Evolutionary conservation across 306 rosid species (phyloP).

Genomic region (Spatholobus suberectus): DNA sequence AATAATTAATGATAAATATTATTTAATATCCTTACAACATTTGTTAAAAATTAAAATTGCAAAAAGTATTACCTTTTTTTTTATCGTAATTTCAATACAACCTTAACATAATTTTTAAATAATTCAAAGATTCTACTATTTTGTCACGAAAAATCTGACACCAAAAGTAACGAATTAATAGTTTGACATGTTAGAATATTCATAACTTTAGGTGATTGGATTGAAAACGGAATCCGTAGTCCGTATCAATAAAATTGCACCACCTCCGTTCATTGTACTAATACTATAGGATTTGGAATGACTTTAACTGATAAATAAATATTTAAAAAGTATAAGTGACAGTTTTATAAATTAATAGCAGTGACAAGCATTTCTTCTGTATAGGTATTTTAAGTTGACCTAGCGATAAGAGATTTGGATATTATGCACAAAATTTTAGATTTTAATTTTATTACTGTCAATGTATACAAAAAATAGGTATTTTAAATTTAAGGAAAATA

Average conservation of each 20-base stretch:
- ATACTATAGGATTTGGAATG: neutral
- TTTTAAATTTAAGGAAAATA: too few species aligned
- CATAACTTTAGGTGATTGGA: neutral
- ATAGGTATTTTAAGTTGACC: neutral
- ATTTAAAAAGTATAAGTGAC: neutral
- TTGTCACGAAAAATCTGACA: neutral
- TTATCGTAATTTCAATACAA: neutral
- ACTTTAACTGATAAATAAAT: neutral
- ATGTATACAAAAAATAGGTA: too few species aligned
- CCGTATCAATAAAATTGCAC: neutral
- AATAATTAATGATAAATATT: too few species aligned
- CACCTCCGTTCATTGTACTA: neutral
- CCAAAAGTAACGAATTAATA: neutral
- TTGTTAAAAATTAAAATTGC: too few species aligned
- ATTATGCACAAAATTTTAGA: too few species aligned
- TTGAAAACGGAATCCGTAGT: neutral
- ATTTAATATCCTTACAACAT: too few species aligned
- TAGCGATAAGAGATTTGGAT: too few species aligned
- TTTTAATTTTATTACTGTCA: too few species aligned
- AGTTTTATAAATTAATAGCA: neutral
- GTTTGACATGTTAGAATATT: neutral
- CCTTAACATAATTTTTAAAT: neutral
- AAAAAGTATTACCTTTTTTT: too few species aligned
- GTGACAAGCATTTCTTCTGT: neutral
- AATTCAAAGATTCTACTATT: neutral